Evolutionary conservation across 441 rosid genomes (phyloP), one percentile per base, ranked within the genome.

Genomic region (Hura crepitans): DNA sequence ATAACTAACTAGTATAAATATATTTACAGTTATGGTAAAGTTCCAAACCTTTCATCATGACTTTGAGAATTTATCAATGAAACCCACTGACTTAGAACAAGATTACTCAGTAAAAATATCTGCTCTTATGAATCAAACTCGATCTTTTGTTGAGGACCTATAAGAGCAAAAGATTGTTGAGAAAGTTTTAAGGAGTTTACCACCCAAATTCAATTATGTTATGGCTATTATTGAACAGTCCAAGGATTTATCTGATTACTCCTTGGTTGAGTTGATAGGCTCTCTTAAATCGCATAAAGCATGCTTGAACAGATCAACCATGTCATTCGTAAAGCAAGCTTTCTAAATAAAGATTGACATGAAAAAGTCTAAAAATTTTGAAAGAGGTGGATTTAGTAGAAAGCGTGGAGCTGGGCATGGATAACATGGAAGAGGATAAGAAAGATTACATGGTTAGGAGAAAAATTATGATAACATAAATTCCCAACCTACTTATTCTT

Each of bases 251-350:
- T 20, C 58, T 25, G 53, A 47, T 13, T 17, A 47, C n/a, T n/a
- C n/a, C n/a, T n/a, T 50, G 17, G 55, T 50, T 14, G 55, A 50
- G 55, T 20, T 50, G 18, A 50, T 50, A 22, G 55, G 55, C 18
- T 50, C 60, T 25, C 60, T 56, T 56, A 3, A 56, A 12, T 56
- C 60, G 25, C 31, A 56, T 56, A 8, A 56, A 56, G 60, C 31
- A 4, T 8, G 31, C 17, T 28, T 57, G 0, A 20, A 60, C 18
- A 59, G 63, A 59, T 59, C 43, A 31, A n/a, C 6, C 31, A 43
- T 6, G 7, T 2, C 43, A 30, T 0, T 12, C 4, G 0, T 59
- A 6, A 12, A 59, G 23, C 22, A 59, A 5, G 58, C 13, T 2
- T 54, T 54, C 22, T 25, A 54, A 22, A 54, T 13, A 20, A 33